These are phyloP conservation scores for Taphrina flavorubra DNA, from an alignment of 1,139 yeast species.

Conservation along the genomic window DNA sequence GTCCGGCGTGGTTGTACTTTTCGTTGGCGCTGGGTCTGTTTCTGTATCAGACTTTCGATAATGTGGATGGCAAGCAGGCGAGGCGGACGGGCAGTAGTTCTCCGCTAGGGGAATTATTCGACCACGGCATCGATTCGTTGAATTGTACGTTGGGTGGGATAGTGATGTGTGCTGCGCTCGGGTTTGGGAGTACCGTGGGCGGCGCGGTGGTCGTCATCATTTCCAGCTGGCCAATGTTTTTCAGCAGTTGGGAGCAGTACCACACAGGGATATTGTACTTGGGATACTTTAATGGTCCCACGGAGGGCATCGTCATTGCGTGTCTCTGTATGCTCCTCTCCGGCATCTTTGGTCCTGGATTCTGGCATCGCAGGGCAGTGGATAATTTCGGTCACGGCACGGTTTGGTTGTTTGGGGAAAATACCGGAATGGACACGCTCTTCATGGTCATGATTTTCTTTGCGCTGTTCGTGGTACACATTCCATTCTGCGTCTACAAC, in stretches of 20 bases:
- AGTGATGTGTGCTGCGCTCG: constrained; percentile 54
- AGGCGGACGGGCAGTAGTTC: constrained; percentile 76
- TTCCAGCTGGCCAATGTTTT: constrained; percentile 65
- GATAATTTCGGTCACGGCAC: constrained; percentile 1
- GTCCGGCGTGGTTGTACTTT: constrained; percentile 72
- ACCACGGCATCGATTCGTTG: constrained; percentile 79
- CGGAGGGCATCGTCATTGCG: constrained; percentile 75
- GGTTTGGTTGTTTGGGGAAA: neutral
- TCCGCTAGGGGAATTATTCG: constrained; percentile 69
- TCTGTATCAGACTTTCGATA: constrained; percentile 79
- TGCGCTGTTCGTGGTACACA: constrained; percentile 48
- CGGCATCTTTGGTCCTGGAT: constrained; percentile 65
- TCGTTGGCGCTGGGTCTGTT: constrained; percentile 72
- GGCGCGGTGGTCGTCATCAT: constrained; percentile 64
- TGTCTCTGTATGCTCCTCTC: constrained; percentile 61
- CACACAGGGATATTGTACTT: constrained; percentile 69
- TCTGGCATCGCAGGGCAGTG: constrained; percentile 58
- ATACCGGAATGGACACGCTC: constrained; percentile 2
- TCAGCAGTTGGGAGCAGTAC: constrained; percentile 65
- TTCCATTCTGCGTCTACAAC: constrained; percentile 49
- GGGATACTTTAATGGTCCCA: constrained; percentile 77
- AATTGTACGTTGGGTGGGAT: constrained; percentile 60
- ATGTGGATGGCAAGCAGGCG: constrained; percentile 84
- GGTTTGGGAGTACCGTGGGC: constrained; percentile 53
- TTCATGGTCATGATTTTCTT: constrained; percentile 24